Percentiles rank a stretch among this genome's conserved stretches.
Conservation (phyloP, 805 yeast species). For the Candida khao-thaluensis region DNA sequence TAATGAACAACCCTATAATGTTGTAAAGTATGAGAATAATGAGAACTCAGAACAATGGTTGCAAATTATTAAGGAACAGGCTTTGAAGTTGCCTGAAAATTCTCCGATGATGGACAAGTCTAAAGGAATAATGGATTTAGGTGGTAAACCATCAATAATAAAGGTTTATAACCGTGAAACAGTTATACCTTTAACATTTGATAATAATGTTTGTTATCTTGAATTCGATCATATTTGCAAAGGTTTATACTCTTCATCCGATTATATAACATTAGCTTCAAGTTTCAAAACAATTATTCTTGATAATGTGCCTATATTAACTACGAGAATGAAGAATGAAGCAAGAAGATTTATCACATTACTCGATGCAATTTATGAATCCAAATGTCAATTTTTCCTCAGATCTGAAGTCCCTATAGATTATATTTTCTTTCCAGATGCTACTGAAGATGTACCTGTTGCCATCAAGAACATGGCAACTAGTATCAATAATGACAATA, state of each 20-base stretch:
- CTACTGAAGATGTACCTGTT: slow-evolving; percentile 16
- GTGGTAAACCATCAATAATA: slow-evolving; percentile 28
- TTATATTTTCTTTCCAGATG: slow-evolving; percentile 61
- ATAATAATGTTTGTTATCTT: slow-evolving; percentile 45
- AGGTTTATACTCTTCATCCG: slow-evolving; percentile 62
- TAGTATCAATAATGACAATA: slow-evolving; percentile 27
- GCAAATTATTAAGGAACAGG: slow-evolving; percentile 24
- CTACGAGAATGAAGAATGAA: slow-evolving; percentile 58
- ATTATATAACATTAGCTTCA: slow-evolving; percentile 67
- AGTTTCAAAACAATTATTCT: slow-evolving; percentile 55
- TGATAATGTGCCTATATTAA: slow-evolving; percentile 60
- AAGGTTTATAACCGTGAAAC: slow-evolving; percentile 58
- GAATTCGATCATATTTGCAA: slow-evolving; percentile 55
- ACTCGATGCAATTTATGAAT: slow-evolving; percentile 68
- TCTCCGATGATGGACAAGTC: slow-evolving; percentile 10
- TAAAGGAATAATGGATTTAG: slow-evolving; percentile 14
- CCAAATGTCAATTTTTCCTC: slow-evolving; percentile 58
- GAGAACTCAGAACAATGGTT: slow-evolving; percentile 36
- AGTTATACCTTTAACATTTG: slow-evolving; percentile 42
- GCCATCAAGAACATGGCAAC: slow-evolving; percentile 14
- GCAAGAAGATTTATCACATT: slow-evolving; percentile 67
- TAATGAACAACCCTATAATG: slow-evolving; percentile 25
- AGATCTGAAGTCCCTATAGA: slow-evolving; percentile 51
- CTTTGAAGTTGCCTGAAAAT: slow-evolving; percentile 13
- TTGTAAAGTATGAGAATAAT: slow-evolving; percentile 27